Evolutionary conservation across 2,329 filamentous ascomycete genomes (phyloP).

Genomic region (Venturia pyrina): DNA sequence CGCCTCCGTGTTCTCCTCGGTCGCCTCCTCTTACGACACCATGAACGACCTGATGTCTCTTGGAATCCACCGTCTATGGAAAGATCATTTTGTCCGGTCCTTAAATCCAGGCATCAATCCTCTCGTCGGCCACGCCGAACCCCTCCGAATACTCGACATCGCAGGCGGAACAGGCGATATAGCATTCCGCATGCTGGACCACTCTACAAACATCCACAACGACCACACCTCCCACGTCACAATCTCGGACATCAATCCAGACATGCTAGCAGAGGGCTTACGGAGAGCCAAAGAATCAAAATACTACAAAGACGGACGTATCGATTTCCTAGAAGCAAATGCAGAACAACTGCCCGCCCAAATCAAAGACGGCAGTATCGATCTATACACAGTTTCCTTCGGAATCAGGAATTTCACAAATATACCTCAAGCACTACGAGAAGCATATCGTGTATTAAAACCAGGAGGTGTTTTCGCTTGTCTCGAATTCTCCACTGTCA

Average conservation of each 20-base stretch:
- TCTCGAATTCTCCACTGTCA: constrained; percentile 86
- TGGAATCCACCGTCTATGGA: constrained; percentile 94
- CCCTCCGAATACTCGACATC: constrained; percentile 80
- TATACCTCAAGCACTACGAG: constrained; percentile 69
- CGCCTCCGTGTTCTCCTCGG: constrained; percentile 84
- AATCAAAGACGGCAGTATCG: constrained; percentile 63
- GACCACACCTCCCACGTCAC: constrained; percentile 76
- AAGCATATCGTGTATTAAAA: constrained; percentile 81
- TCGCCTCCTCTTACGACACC: constrained; percentile 86
- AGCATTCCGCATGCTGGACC: constrained; percentile 89
- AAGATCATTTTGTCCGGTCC: constrained; percentile 86
- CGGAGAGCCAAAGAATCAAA: constrained; percentile 60
- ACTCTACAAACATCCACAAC: constrained; percentile 69
- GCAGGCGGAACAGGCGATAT: constrained; percentile 97
- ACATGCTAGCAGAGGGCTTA: constrained; percentile 83
- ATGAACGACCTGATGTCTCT: constrained; percentile 99
- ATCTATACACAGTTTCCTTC: constrained; percentile 95
- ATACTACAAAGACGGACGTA: constrained; percentile 43
- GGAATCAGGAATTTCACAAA: constrained; percentile 96
- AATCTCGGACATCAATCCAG: constrained; percentile 90
- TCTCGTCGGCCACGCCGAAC: constrained; percentile 42
- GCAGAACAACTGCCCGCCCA: constrained; percentile 58
- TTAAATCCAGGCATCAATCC: constrained; percentile 68
- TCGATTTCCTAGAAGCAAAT: constrained; percentile 81
- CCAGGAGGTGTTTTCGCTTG: constrained; percentile 95